A percentile compares a stretch with the other conserved stretches of the same genome.
Evolutionary conservation across 2,329 filamentous ascomycete species (phyloP).

Genomic region (Arachnomyces sp.): DNA sequence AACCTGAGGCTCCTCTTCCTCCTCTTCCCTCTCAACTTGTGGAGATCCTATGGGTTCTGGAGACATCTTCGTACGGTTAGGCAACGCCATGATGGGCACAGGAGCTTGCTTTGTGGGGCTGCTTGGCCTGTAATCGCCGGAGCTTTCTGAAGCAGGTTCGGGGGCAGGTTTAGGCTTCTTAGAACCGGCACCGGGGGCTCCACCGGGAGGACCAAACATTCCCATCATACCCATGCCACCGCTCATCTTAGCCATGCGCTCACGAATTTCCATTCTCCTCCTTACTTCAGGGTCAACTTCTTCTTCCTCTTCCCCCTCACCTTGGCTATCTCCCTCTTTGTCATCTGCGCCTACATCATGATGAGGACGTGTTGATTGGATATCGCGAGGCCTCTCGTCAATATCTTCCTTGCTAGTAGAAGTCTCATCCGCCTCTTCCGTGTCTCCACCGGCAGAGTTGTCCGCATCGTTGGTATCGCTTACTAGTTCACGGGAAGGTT

Average conservation of each 20-base stretch:
- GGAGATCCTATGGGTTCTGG: constrained; percentile 37
- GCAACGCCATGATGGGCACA: constrained; percentile 55
- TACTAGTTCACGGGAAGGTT: constrained; percentile 44
- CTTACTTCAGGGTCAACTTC: constrained; percentile 81
- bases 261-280: constrained; percentile 78
- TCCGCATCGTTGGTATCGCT: constrained; percentile 61
- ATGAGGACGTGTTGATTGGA: constrained; percentile 29
- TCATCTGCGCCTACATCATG: constrained; percentile 43
- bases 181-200: constrained; percentile 47
- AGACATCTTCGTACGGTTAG: constrained; percentile 54
- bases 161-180: constrained; percentile 44
- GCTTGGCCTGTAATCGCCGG: constrained; percentile 21
- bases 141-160: constrained; percentile 26
- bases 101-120: constrained; percentile 30
- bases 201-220: constrained; percentile 72
- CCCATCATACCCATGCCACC: constrained; percentile 95
- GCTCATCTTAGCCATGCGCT: constrained; percentile 97
- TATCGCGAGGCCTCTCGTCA: constrained; percentile 46
- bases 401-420: constrained; percentile 68
- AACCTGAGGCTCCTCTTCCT: constrained; percentile 41
- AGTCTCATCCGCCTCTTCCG: constrained; percentile 54
- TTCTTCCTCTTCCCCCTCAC: constrained; percentile 70
- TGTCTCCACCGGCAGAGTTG: constrained; percentile 56
- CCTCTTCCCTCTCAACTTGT: constrained; percentile 45
- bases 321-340: constrained; percentile 50